Conservation (phyloP, 1,139 yeast species). For the Magnusiomyces fungicola region DNA sequence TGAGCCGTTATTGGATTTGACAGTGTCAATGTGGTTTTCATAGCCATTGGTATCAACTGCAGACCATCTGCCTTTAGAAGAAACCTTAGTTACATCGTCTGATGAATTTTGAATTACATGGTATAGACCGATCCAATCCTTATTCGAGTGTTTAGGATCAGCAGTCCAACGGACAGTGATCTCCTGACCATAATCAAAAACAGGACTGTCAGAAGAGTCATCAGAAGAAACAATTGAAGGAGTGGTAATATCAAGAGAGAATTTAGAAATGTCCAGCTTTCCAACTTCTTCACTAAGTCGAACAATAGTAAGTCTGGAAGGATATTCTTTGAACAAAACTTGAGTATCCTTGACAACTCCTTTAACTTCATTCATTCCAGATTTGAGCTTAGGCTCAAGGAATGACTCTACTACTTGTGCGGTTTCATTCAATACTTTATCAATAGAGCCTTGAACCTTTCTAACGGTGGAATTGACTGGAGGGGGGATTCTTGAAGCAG, state of each 20-base stretch:
- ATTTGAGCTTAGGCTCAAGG: conserved; percentile 25
- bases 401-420: conserved; percentile 31
- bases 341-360: conserved; percentile 27
- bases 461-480: conserved; percentile 28
- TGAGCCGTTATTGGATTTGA: conserved; percentile 24
- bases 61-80: conserved; percentile 69
- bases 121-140: conserved; percentile 79
- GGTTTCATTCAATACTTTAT: conserved; percentile 33
- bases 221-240: conserved; percentile 1
- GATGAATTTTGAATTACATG: conserved; percentile 56
- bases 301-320: conserved; percentile 32
- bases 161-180: conserved; percentile 52
- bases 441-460: conserved; percentile 32
- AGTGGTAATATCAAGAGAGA: conserved; percentile 21
- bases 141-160: conserved; percentile 39
- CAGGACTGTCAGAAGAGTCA: conserved; percentile 4
- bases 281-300: conserved; percentile 28
- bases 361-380: conserved; percentile 14
- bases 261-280: conserved; percentile 22
- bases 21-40: conserved; percentile 16
- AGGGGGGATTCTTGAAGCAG: conserved; percentile 21
- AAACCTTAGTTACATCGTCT: conserved; percentile 49
- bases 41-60: conserved; percentile 39
- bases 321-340: conserved; percentile 31
- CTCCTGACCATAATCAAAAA: conserved; percentile 39